Evolutionary conservation across 108 stramenopile species (phyloP).

Genomic region (Schizochytrium sp.): DNA sequence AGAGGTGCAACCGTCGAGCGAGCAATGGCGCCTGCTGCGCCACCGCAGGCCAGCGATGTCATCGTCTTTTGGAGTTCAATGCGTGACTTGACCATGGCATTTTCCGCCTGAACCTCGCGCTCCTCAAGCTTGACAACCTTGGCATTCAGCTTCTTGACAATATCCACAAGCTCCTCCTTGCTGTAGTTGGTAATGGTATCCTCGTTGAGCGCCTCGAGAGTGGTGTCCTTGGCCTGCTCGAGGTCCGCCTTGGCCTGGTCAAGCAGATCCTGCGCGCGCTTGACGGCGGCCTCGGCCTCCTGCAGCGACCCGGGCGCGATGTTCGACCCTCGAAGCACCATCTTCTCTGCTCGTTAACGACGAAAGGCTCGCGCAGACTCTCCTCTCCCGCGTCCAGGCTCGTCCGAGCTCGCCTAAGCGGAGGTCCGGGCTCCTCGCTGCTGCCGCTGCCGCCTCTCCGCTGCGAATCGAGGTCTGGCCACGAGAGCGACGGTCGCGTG

Average conservation of each 20-base stretch:
- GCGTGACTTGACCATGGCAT: background rate
- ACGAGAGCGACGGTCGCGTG: background rate
- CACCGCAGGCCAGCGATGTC: background rate
- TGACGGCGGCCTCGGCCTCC: constrained; percentile 2
- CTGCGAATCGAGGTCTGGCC: too few relatives aligned
- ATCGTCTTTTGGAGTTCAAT: background rate
- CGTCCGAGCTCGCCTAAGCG: too few relatives aligned
- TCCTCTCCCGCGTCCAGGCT: too few relatives aligned
- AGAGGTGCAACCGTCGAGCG: constrained; percentile 18
- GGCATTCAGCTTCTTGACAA: background rate
- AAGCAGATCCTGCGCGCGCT: background rate
- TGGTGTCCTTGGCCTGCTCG: background rate
- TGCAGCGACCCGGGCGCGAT: background rate
- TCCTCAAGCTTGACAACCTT: background rate
- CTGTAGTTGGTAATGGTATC: background rate
- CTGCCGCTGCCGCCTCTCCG: background rate
- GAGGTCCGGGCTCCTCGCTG: background rate
- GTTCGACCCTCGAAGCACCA: background rate
- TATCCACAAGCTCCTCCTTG: background rate
- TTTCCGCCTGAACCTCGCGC: background rate
- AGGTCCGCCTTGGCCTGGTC: background rate
- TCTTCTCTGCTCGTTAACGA: background rate
- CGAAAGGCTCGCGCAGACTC: too few relatives aligned
- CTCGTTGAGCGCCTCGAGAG: background rate
- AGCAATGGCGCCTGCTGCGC: background rate